These are phyloP conservation scores for Protea cynaroides DNA, from an alignment of 164 flowering plant species.

Conservation along the genomic window DNA sequence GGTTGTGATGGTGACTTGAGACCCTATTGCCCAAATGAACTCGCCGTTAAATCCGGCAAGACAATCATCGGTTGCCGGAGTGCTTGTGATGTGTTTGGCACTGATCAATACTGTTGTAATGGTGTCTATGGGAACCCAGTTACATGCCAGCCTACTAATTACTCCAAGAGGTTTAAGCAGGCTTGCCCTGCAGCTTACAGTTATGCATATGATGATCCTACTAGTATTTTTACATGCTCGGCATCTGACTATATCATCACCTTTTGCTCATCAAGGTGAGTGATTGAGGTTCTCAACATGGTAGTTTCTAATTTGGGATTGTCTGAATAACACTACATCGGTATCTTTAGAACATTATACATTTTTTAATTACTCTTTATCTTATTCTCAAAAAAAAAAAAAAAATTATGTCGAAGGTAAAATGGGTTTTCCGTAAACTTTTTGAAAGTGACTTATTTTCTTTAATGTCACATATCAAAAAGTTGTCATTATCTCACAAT, in stretches of 20 bases:
- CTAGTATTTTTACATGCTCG: conserved; percentile 71
- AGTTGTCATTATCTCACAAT: too few relatives aligned
- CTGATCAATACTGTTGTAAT: conserved; percentile 81
- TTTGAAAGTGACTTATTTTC: too few relatives aligned
- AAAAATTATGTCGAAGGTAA: too few relatives aligned
- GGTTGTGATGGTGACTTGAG: conserved; percentile 74
- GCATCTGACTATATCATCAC: conserved; percentile 62
- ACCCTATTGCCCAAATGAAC: conserved; percentile 62
- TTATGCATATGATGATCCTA: conserved; percentile 90
- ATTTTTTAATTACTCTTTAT: too few relatives aligned
- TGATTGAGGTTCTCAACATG: not conserved
- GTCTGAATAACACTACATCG: too few relatives aligned
- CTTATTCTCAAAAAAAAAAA: too few relatives aligned
- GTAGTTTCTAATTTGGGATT: not conserved
- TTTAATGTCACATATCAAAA: too few relatives aligned
- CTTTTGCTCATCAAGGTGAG: conserved; percentile 72
- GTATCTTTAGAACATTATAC: too few relatives aligned
- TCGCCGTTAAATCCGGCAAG: conserved; percentile 41
- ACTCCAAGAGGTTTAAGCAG: conserved; percentile 69
- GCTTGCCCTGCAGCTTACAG: conserved; percentile 87
- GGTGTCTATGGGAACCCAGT: conserved; percentile 55
- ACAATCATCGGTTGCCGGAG: conserved; percentile 61
- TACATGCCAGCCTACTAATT: conserved; percentile 57
- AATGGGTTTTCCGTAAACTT: too few relatives aligned
- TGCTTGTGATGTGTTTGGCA: conserved; percentile 82